Base-by-base conservation (phyloP, 805 yeast species). In the Nakazawaea populi region DNA sequence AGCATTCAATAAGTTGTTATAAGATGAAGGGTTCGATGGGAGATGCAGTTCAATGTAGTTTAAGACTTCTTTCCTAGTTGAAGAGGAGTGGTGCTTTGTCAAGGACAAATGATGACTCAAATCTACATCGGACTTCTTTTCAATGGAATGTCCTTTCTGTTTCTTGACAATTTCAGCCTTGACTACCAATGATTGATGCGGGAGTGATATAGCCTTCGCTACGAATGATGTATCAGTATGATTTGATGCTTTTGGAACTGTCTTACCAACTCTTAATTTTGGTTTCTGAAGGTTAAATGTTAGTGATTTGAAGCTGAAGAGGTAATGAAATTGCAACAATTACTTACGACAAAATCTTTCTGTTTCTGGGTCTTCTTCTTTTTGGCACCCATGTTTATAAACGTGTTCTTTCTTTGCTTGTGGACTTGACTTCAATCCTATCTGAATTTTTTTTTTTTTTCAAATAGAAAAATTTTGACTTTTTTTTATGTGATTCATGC, bases 261-360 rank as follows among this genome's bases (percentile, higher is more conserved):
- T 72, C 66, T 94, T 94, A 51, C 99, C 99, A 35, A 94, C 97
- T 60, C 78, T 85, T 48, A 94, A 77, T 72, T 89, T 92, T 53
- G 82, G 74, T 65, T 89, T 89, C 60, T 72, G 59, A 18, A 27
- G 31, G 35, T 39, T 29, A 44, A 41, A 40, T 45, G 40, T 51
- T 34, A 40, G 7, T 29, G 30, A 10, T 30, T 34, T 27, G 12
- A 46, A 6, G 24, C 35, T 14, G 11, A 18, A 11, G 28, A 18
- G 6, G 34, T 11, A 14, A 48, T 3, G 3, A 3, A 18, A 18
- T 18, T 18, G 32, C 45, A 35, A 42, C 30, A 7, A 32, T 30
- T 10, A 57, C 70, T 8, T 56, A 68, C 72, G 48, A 69, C 75
- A 63, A 87, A 87, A 61, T 87, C 96, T 67, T 84, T 85, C 62